These are phyloP conservation scores for Pseudozyma pruni DNA, from an alignment of 1,284 basidiomycete species.

Conservation along the genomic window DNA sequence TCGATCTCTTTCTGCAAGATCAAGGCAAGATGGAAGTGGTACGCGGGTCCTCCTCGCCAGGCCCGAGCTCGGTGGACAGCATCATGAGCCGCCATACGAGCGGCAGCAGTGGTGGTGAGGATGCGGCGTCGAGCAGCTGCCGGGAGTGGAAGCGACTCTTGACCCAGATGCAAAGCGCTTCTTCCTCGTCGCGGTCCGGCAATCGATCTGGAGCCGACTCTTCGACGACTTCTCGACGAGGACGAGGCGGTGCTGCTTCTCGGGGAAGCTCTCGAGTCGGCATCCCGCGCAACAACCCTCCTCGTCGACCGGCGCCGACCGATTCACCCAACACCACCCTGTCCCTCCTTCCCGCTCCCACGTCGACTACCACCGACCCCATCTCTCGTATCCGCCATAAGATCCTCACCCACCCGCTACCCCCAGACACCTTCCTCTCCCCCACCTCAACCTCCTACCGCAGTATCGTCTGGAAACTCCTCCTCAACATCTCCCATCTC, in stretches of 20 bases:
- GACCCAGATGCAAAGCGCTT: slow-evolving; percentile 12
- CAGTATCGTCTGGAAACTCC: slow-evolving; percentile 56
- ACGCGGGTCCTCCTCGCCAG: slow-evolving; percentile 3
- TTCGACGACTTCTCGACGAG: neutral
- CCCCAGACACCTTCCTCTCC: slow-evolving; percentile 21
- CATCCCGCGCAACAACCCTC: neutral
- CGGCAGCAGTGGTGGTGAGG: slow-evolving; percentile 11
- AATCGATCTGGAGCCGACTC: too few species aligned
- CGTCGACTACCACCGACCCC: slow-evolving; percentile 7
- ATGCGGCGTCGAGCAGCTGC: slow-evolving; percentile 4
- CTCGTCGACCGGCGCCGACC: neutral
- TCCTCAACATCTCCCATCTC: slow-evolving; percentile 45
- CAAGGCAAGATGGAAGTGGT: slow-evolving; percentile 7
- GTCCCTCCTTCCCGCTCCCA: slow-evolving; percentile 1
- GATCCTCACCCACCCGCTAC: slow-evolving; percentile 39
- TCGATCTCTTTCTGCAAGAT: too few species aligned
- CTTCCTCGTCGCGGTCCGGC: neutral
- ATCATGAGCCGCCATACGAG: slow-evolving; percentile 15
- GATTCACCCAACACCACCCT: neutral
- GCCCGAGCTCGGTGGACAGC: slow-evolving; percentile 16
- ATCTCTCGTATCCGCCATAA: slow-evolving; percentile 34
- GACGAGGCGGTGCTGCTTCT: slow-evolving; percentile 1
- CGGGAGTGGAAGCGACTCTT: slow-evolving; percentile 37
- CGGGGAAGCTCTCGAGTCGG: neutral
- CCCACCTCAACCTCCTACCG: slow-evolving; percentile 34